Conservation (phyloP, 2,329 filamentous ascomycete species). For the Talaromyces sp. region DNA sequence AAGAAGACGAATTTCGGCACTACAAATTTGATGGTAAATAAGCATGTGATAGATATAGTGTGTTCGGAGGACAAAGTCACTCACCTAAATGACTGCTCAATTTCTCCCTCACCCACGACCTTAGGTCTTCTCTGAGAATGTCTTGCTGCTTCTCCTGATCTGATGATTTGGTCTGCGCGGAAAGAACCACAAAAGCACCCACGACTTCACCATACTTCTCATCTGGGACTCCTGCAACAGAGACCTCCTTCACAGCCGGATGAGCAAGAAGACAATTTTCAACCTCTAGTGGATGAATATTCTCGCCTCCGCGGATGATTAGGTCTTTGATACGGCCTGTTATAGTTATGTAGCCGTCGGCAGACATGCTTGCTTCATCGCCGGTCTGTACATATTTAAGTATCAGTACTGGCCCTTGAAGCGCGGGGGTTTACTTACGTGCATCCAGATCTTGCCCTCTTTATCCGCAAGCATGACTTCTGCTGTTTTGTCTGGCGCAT, state of each 20-base stretch:
- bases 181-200: constrained; percentile 71
- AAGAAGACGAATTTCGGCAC: constrained; percentile 91
- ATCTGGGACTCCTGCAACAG: constrained; percentile 80
- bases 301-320: constrained; percentile 92
- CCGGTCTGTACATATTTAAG: constrained; percentile 60
- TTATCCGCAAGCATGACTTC: constrained; percentile 63
- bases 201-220: constrained; percentile 82
- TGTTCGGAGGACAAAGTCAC: constrained; percentile 23
- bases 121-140: constrained; percentile 59
- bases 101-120: constrained; percentile 66
- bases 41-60: no score
- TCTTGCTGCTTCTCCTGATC: constrained; percentile 19
- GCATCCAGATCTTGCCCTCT: constrained; percentile 71
- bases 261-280: constrained; percentile 82
- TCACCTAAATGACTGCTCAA: constrained; percentile 68
- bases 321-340: constrained; percentile 92
- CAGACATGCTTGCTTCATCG: constrained; percentile 84
- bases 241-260: constrained; percentile 67
- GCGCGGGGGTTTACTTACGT: constrained; percentile 38
- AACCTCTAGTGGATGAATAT: constrained; percentile 90
- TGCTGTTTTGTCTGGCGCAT: constrained; percentile 64
- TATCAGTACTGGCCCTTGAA: not conserved
- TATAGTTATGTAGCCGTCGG: constrained; percentile 78
- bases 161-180: constrained; percentile 36
- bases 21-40: constrained; percentile 22